Evolutionary conservation across 345 rosid species (phyloP).

Genomic region (Erodium maritimum): DNA sequence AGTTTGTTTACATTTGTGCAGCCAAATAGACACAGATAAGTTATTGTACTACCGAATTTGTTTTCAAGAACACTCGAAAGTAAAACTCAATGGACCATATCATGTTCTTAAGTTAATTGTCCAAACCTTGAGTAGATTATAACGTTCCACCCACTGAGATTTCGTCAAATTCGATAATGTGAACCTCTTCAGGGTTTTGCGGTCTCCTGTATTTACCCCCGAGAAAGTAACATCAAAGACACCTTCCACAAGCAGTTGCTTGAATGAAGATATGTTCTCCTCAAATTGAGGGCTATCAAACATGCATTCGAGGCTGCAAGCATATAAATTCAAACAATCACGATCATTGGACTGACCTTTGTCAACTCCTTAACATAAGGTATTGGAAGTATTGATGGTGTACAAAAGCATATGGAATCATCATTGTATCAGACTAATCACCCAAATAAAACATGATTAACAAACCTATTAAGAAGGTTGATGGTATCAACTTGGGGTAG

Average conservation of each 20-base stretch:
- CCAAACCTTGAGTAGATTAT: slow-evolving; percentile 47
- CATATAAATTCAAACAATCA: slow-evolving; percentile 13
- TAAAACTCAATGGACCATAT: neutral
- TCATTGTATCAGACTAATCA: neutral
- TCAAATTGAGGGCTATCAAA: slow-evolving; percentile 74
- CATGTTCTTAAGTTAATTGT: slow-evolving; percentile 4
- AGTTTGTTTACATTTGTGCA: slow-evolving; percentile 36
- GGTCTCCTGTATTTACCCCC: slow-evolving; percentile 51
- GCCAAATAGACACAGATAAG: slow-evolving; percentile 3
- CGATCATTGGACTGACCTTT: neutral
- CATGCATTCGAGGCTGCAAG: slow-evolving; percentile 64
- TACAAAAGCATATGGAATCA: neutral
- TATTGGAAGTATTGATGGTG: neutral
- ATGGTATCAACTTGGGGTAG: slow-evolving; percentile 55
- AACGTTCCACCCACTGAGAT: slow-evolving; percentile 63
- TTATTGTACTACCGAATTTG: neutral
- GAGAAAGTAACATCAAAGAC: slow-evolving; percentile 50
- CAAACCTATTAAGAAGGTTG: slow-evolving; percentile 53
- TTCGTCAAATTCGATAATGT: slow-evolving; percentile 36
- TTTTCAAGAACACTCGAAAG: neutral
- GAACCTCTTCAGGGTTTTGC: slow-evolving; percentile 47
- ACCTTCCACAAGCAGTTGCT: slow-evolving; percentile 69
- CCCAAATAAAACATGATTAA: slow-evolving; percentile 6
- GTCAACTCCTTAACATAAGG: neutral
- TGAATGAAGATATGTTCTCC: slow-evolving; percentile 62